Evolutionary conservation across 2,329 filamentous ascomycete species (phyloP).

Genomic region (Fusarium sororula): DNA sequence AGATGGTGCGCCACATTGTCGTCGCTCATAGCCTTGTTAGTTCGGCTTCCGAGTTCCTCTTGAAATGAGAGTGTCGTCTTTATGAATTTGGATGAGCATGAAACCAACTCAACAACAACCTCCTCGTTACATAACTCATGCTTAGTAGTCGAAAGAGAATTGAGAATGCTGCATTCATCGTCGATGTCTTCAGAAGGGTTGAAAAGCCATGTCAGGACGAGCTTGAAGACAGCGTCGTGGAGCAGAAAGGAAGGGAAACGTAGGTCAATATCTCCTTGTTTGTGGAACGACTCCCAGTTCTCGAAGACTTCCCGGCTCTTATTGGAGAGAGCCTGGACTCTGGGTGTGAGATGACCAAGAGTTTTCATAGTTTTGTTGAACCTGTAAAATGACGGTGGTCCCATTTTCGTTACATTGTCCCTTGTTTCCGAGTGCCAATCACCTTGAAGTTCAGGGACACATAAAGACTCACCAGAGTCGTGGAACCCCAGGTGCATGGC

Average conservation of each 20-base stretch:
- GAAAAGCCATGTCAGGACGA: not conserved
- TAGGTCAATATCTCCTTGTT: too few species aligned
- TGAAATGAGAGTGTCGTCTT: not conserved
- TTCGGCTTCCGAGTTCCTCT: not conserved
- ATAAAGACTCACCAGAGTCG: rapidly evolving
- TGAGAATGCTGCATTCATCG: not conserved
- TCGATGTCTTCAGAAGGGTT: rapidly evolving
- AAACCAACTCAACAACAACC: not conserved
- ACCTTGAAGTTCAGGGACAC: not conserved
- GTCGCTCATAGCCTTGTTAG: too few species aligned
- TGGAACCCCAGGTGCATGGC: not conserved
- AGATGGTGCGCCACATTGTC: not conserved
- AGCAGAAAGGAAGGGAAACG: rapidly evolving
- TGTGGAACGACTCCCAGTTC: not conserved
- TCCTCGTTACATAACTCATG: not conserved
- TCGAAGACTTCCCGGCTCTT: not conserved
- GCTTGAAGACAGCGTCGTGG: not conserved
- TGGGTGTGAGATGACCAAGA: rapidly evolving
- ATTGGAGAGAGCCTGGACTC: not conserved
- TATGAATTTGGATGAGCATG: not conserved
- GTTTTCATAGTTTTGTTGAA: rapidly evolving
- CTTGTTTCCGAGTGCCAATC: too few species aligned
- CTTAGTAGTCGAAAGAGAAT: not conserved
- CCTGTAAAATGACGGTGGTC: not conserved
- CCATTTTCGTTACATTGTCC: not conserved